These are phyloP conservation scores for Ilex asprella DNA, from an alignment of 257 asterid genomes.

Conservation along the genomic window DNA sequence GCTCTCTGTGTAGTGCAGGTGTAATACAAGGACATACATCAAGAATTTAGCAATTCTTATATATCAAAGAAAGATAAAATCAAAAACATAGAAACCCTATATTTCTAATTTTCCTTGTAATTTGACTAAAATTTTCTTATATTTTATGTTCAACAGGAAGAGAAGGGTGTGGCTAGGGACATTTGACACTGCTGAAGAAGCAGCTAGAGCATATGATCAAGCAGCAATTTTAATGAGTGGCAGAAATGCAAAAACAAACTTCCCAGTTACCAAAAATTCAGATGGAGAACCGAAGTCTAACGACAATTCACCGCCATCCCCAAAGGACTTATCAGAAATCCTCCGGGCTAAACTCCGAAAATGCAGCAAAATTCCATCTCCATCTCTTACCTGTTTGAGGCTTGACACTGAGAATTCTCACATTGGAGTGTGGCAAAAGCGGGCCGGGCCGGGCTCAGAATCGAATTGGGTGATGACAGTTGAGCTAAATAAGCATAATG, in stretches of 20 bases:
- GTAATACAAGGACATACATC: background rate
- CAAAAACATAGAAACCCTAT: too few species aligned
- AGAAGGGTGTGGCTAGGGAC: conserved; percentile 88
- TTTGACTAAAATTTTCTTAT: too few species aligned
- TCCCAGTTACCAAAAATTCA: conserved; percentile 37
- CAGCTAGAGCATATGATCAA: conserved; percentile 75
- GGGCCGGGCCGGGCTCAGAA: conserved; percentile 74
- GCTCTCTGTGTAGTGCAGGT: background rate
- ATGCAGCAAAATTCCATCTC: conserved; percentile 72
- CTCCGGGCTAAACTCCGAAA: conserved; percentile 67
- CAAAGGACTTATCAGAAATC: conserved; percentile 43
- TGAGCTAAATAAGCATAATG: conserved; percentile 47
- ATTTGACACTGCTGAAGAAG: conserved; percentile 83
- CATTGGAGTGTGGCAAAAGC: conserved; percentile 93
- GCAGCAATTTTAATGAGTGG: conserved; percentile 81
- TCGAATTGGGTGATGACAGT: conserved; percentile 90
- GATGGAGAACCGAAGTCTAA: conserved; percentile 13
- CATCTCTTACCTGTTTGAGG: conserved; percentile 78
- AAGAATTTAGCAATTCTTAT: background rate
- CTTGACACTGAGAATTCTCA: conserved; percentile 77
- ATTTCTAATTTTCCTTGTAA: background rate
- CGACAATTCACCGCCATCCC: conserved; percentile 13
- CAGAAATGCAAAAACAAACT: conserved; percentile 66
- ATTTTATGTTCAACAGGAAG: conserved; percentile 31
- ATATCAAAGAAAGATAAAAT: background rate